A percentile compares a stretch with the other conserved stretches of the same genome.
Conservation (phyloP, 2,329 filamentous ascomycete genomes). For the Tympanopsis confertula region DNA sequence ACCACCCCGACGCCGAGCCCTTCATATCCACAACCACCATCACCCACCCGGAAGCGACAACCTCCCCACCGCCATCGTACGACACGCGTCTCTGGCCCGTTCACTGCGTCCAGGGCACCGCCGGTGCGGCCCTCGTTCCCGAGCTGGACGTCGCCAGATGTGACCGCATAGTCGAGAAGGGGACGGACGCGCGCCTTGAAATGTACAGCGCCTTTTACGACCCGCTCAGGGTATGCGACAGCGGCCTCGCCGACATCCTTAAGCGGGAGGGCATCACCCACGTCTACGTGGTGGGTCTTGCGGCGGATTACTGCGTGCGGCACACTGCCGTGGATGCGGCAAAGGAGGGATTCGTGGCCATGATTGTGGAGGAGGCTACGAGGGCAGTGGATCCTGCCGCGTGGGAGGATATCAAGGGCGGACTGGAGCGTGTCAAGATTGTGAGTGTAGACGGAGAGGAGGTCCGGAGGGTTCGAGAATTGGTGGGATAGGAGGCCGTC, state of each 20-base stretch:
- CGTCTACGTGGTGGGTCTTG: constrained; percentile 77
- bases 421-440: constrained; percentile 50
- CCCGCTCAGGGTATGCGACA: constrained; percentile 46
- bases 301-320: constrained; percentile 82
- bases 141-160: constrained; percentile 53
- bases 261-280: constrained; percentile 51
- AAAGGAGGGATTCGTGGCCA: constrained; percentile 65
- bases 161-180: constrained; percentile 67
- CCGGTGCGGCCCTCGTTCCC: constrained; percentile 61
- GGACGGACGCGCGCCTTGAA: constrained; percentile 61
- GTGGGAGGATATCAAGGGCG: constrained; percentile 42
- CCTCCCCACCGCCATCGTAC: constrained; percentile 50
- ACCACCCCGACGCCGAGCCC: constrained; percentile 57
- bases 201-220: constrained; percentile 92
- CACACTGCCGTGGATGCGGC: constrained; percentile 68
- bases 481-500: too few species aligned
- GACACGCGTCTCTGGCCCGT: constrained; percentile 71
- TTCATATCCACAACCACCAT: constrained; percentile 54
- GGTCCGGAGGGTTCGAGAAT: constrained; percentile 34
- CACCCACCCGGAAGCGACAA: constrained; percentile 38
- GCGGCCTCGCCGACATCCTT: constrained; percentile 49
- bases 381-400: constrained; percentile 52
- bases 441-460: constrained; percentile 44
- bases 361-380: constrained; percentile 68
- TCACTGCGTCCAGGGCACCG: constrained; percentile 71